Evolutionary conservation across 306 rosid genomes (phyloP), one percentile per base, ranked within the genome.

Genomic region (Albizia julibrissin): DNA sequence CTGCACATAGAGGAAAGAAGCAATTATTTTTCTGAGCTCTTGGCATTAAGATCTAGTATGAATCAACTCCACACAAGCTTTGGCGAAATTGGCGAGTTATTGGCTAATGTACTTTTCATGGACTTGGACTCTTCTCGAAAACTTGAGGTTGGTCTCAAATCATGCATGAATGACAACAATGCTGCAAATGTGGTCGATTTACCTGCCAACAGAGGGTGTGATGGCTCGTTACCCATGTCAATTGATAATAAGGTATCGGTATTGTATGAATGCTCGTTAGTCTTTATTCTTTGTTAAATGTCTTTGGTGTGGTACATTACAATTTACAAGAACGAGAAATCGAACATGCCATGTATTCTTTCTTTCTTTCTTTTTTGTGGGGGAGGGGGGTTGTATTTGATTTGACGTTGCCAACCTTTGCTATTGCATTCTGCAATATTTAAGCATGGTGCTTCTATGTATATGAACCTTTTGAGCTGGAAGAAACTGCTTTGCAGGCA

Each of bases 101-200:
- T 93, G 66, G 85, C 80, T 44, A 87, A 82, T 84, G 82, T 85
- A 72, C 86, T 88, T 66, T 80, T 81, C 72, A 84, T 84, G 79
- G 92, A 96, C 79, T 54, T 91, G 86, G 95, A 91, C 62, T 87
- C 82, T 76, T 85, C 83, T 80, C 86, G 78, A 76, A 92, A 86
- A 83, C 80, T 96, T 84, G 94, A 88, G 87, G 80, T 84, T 80
- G 85, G 88, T 85, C 87, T 96, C 50, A 80, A 78, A 84, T 78
- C 89, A 40, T 91, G 88, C 84, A 71, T 89, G 79, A 87, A 86
- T 64, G 76, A 82, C 75, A 81, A 80, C 78, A 84, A 79, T 81
- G 86, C 83, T 59, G 70, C 81, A 74, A 77, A 85, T 84, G 79
- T 79, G 78, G 84, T 73, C 65, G 86, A 71, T 75, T 75, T 84